A percentile compares a stretch with the other conserved stretches of the same genome.
Conservation (phyloP, 2,329 filamentous ascomycete species). For the Fusarium sterilihyphosum region DNA sequence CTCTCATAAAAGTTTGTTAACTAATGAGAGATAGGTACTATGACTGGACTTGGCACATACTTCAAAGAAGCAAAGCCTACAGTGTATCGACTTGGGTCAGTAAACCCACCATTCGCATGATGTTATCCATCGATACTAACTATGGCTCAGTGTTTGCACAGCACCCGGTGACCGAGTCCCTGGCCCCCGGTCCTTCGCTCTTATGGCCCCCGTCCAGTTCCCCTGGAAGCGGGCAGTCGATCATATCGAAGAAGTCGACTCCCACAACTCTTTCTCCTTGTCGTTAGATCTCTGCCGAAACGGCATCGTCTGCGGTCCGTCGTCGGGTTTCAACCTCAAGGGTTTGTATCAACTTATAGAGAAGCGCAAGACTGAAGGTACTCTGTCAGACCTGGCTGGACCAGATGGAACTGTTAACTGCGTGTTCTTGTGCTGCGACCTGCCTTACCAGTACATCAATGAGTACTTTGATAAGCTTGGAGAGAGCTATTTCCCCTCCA, state of each 20-base stretch:
- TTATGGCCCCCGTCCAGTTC: slow-evolving; percentile 62
- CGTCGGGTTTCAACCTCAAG: slow-evolving; percentile 67
- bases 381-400: slow-evolving; percentile 55
- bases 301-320: slow-evolving; percentile 68
- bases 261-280: slow-evolving; percentile 61
- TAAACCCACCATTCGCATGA: accelerated
- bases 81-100: slow-evolving; percentile 51
- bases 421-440: slow-evolving; percentile 70
- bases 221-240: slow-evolving; percentile 68
- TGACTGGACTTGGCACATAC: slow-evolving; percentile 61
- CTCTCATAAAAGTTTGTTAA: slow-evolving; percentile 2
- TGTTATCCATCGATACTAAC: neutral
- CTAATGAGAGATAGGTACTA: slow-evolving; percentile 45
- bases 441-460: slow-evolving; percentile 71
- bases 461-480: slow-evolving; percentile 68
- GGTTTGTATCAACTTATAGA: slow-evolving; percentile 62
- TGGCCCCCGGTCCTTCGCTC: slow-evolving; percentile 63
- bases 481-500: slow-evolving; percentile 58
- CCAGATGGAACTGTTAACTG: slow-evolving; percentile 59
- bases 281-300: slow-evolving; percentile 65
- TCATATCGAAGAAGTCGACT: slow-evolving; percentile 65
- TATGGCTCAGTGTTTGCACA: slow-evolving; percentile 62
- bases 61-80: slow-evolving; percentile 62
- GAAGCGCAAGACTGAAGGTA: slow-evolving; percentile 57
- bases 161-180: slow-evolving; percentile 66